Conservation (phyloP, 768 basidiomycete species). For the Grammothele lineata region DNA sequence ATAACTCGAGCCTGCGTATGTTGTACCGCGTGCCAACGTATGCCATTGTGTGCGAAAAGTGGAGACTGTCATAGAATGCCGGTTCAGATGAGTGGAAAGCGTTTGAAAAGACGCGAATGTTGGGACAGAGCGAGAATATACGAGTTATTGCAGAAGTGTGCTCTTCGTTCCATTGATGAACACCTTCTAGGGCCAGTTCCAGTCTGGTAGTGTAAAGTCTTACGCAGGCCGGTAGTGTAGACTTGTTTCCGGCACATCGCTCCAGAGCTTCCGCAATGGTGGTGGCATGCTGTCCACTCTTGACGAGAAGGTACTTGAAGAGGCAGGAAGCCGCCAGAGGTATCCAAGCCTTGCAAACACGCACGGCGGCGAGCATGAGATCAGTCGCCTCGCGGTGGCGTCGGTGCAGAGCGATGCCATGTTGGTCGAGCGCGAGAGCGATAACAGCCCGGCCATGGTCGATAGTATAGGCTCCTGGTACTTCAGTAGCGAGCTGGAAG, state of each 20-base stretch:
- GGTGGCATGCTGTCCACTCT: conserved; percentile 14
- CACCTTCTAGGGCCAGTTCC: conserved; percentile 17
- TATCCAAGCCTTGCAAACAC: conserved; percentile 17
- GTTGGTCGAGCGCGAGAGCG: conserved; percentile 10
- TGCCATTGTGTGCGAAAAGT: background rate
- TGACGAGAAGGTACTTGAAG: conserved; percentile 14
- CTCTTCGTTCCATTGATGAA: conserved; percentile 10
- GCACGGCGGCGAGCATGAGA: conserved; percentile 8
- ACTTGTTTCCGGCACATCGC: background rate
- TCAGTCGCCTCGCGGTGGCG: conserved; percentile 13
- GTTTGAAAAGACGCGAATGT: conserved; percentile 15
- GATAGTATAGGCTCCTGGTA: conserved; percentile 12
- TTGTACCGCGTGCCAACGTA: too few species aligned
- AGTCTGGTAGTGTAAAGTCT: conserved; percentile 12
- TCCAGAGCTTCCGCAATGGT: conserved; percentile 3
- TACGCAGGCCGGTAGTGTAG: background rate
- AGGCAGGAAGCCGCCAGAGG: conserved; percentile 8
- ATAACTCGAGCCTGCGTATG: too few species aligned
- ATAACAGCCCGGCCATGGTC: conserved; percentile 2
- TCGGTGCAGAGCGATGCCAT: conserved; percentile 13
- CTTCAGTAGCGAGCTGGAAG: conserved; percentile 11
- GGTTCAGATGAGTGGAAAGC: conserved; percentile 10
- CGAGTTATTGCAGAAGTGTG: conserved; percentile 10
- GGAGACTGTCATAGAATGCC: conserved; percentile 1
- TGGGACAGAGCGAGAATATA: conserved; percentile 12